Evolutionary conservation across 2,329 filamentous ascomycete genomes (phyloP), one percentile per base, ranked within the genome.

Genomic region (Arthrinium phaeospermum): DNA sequence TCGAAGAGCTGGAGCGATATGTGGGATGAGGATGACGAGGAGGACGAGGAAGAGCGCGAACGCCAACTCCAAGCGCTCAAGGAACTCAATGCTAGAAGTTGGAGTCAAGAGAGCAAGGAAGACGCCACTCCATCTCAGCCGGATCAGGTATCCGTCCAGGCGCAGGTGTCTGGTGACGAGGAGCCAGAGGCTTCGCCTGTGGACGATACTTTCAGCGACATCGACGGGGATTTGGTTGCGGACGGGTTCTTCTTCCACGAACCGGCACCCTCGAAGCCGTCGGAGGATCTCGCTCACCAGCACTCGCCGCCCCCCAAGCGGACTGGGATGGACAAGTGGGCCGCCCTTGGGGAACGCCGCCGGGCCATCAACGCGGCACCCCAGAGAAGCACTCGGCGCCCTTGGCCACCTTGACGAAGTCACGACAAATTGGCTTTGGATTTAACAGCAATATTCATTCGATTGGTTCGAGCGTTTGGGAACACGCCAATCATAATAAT

Each of bases 1-100:
- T 98, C 96, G 72, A 98, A 98, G 92, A 98, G 96, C 86, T 99
- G 96, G 96, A 98, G 95, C 79, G 96, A 99, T 82, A 91, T 98
- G 82, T 98, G 95, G 92, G 96, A 98, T 73, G 96, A 98, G 82
- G 96, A 98, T 71, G 85, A 87, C 67, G 95, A 96, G 79, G 91
- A 93, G 75, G 91, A 93, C 74, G 90, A 93, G 77, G 89, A 92
- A 77, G 90, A 92, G 79, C 88, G 88, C 74, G 83, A 85, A 73
- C 89, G 88, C 75, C 89, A 92, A 80, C 84, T 90, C 71, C 83
- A 88, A 73, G 85, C 85, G 7, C 83, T 93, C 37, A 89, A 92
- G 82, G 85, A 91, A 80, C 87, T 93, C 78, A 94, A 94, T 80
- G 90, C 92, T 71, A 89, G 93, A 75, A 93, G 92, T 71, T 95